A percentile compares a stretch with the other conserved stretches of the same genome.
These are phyloP conservation scores for Picochlorum sp. DNA, from an alignment of 139 green algal species.

Conservation along the genomic window DNA sequence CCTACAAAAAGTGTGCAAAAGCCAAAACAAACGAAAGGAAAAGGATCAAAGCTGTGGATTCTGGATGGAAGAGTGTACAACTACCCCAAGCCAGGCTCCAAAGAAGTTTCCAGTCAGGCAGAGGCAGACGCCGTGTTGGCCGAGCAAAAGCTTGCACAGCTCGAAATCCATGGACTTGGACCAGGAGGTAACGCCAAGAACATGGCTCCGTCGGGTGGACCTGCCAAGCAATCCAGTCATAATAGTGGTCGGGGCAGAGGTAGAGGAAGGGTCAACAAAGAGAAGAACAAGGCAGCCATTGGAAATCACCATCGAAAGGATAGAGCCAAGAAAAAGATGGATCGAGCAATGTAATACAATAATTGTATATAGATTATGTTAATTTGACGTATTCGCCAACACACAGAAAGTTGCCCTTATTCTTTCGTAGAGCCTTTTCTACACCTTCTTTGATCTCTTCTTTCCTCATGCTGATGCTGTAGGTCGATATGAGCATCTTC, in stretches of 20 bases:
- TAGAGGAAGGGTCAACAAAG: constrained; percentile 39
- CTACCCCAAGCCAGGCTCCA: constrained; percentile 63
- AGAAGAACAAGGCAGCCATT: constrained; percentile 63
- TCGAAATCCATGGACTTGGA: constrained; percentile 57
- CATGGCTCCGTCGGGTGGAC: neutral
- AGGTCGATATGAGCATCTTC: constrained; percentile 10
- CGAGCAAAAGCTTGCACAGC: constrained; percentile 28
- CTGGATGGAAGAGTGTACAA: constrained; percentile 74
- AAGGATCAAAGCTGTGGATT: constrained; percentile 42
- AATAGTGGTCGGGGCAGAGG: constrained; percentile 4
- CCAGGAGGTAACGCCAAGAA: constrained; percentile 43
- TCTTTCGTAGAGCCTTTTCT: too few species aligned
- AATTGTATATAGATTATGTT: too few species aligned
- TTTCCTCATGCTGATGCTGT: neutral
- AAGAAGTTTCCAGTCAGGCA: constrained; percentile 33
- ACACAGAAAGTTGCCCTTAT: too few species aligned
- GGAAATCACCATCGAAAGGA: constrained; percentile 74
- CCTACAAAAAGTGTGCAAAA: neutral
- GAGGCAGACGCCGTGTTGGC: constrained; percentile 38
- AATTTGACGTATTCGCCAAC: too few species aligned
- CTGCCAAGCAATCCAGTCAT: neutral
- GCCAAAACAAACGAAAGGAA: constrained; percentile 9
- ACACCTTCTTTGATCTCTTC: constrained; percentile 8
- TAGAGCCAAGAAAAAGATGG: constrained; percentile 47
- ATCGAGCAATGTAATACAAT: constrained; percentile 7